Evolutionary conservation across 306 rosid species (phyloP).

Genomic region (Casuarina equisetifolia): DNA sequence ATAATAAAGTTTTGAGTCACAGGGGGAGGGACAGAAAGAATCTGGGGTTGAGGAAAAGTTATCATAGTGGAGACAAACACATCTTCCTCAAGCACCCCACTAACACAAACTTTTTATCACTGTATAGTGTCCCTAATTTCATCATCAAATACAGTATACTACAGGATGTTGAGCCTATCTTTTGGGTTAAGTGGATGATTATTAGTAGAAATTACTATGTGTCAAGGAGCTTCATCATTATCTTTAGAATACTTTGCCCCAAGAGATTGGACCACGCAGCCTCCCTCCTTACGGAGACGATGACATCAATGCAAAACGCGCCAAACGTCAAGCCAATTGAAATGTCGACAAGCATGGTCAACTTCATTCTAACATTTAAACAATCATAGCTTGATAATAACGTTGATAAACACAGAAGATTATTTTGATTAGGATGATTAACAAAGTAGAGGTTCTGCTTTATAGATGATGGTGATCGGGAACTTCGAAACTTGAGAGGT

Average conservation of each 20-base stretch:
- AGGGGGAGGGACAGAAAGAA: no score
- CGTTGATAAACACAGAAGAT: no score
- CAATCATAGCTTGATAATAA: no score
- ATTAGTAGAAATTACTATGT: no score
- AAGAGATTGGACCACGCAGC: neutral
- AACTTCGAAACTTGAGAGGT: no score
- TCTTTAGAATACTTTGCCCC: neutral
- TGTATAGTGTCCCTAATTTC: neutral
- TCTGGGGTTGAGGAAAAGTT: neutral
- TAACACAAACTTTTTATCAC: neutral
- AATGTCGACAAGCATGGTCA: neutral
- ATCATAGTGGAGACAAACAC: neutral
- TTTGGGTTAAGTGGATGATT: no score
- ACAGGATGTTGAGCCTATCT: no score
- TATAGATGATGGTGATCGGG: no score
- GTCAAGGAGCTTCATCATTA: neutral
- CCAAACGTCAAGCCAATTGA: neutral
- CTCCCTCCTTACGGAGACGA: neutral
- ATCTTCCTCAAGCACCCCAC: neutral
- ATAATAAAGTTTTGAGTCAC: neutral
- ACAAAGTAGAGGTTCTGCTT: no score
- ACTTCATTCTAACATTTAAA: no score
- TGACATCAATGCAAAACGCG: neutral
- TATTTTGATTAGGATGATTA: no score
- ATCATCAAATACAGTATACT: neutral